Evolutionary conservation across 2,329 filamentous ascomycete genomes (phyloP), one percentile per base, ranked within the genome.

Genomic region (Ceratocystis diversiconidia): DNA sequence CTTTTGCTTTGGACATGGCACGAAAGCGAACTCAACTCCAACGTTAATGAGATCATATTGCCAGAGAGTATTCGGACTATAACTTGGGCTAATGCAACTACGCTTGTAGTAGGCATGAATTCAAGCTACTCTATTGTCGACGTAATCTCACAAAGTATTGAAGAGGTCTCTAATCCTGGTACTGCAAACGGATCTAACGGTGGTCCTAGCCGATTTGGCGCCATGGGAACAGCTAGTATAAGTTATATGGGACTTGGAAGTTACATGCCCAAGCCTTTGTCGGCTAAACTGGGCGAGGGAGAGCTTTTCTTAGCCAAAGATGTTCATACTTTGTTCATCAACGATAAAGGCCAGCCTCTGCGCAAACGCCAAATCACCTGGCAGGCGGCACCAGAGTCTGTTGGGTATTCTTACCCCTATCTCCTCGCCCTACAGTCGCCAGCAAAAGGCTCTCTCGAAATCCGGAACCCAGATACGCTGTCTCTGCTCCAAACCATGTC

Each of bases 391-490:
- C 95, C 94, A 1, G 92, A 96, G 71, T 87, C 87, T 65, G 86
- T 99, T 67, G 94, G 92, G 25, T 99, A 96, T 74, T 96, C 92
- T 25, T 99, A 99, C 73, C 94, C 94, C 0, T 99, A 96, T 73
- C 86, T 99, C 65, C 79, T 99, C 61, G 89, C 91, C 8, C 78
- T 99, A 15, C 91, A 95, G 72, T 80, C 90, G 6, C 85, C 90
- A 0, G 81, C 88, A 1, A 95, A 94, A 74, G 91, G 92, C 2
- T 85, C 84, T 0, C 78, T 99, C 10, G 94, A 99, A 75, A 87
- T 99, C 46, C 83, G 94, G 50, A 99, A 96, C 72, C 92, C 94
- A 0, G 88, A 94, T 66, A 97, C 92, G 0, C 77, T 97, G 59
- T 94, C 86, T n/a, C 77, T 96, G 17, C 79, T 99, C 19, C 94